phyloP scores from a whole-genome alignment of 139 green algal species.

The Ettlia oleoabundans region DNA sequence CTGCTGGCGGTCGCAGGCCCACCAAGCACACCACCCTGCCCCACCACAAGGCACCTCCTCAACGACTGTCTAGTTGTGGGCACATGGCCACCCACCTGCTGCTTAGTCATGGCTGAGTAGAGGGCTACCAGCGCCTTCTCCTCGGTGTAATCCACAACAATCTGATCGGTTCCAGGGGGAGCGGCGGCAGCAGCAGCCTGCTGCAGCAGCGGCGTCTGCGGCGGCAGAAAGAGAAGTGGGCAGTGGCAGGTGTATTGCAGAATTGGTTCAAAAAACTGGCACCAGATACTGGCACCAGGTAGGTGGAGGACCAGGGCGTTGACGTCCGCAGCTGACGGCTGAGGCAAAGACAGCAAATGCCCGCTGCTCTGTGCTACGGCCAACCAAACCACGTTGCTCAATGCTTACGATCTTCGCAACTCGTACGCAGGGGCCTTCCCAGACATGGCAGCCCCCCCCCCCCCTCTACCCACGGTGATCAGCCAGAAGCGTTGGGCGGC shows the following conservation, averaged over 20 bases:
- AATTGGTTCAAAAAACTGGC: no score
- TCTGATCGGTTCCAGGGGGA: background rate
- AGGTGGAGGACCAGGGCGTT: no score
- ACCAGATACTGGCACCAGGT: no score
- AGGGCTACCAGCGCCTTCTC: slow-evolving; percentile 41
- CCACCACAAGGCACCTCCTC: background rate
- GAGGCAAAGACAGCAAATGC: no score
- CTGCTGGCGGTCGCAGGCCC: background rate
- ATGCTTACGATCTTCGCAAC: no score
- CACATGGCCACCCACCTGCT: slow-evolving; percentile 23
- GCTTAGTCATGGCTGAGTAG: slow-evolving; percentile 37
- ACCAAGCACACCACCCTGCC: background rate
- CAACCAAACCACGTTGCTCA: no score
- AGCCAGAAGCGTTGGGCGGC: no score
- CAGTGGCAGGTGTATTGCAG: background rate
- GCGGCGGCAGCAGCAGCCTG: background rate
- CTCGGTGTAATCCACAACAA: slow-evolving; percentile 15
- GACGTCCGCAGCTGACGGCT: no score
- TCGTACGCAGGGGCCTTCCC: no score
- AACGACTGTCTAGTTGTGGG: background rate
- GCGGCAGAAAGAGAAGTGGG: background rate
- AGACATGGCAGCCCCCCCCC: no score
- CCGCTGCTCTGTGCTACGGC: no score
- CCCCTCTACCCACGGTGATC: no score
- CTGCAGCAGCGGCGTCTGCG: slow-evolving; percentile 16